Evolutionary conservation across 345 rosid species (phyloP), one percentile per base, ranked within the genome.

Genomic region (Excoecaria agallocha): DNA sequence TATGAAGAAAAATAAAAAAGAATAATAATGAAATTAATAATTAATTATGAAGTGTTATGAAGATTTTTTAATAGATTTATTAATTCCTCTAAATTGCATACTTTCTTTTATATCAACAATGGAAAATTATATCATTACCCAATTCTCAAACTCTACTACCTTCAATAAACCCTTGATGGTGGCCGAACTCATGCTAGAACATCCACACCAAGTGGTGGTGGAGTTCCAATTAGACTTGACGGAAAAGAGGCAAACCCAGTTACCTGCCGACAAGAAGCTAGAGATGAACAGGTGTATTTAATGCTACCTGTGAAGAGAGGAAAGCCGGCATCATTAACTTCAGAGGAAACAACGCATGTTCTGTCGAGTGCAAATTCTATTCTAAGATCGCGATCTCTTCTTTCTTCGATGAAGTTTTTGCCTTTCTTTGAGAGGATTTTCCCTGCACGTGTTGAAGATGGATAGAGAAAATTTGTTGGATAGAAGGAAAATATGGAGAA

Each of bases 121-220:
- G n/a, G n/a, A n/a, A n/a, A n/a, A n/a, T n/a, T n/a, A n/a, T n/a
- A n/a, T n/a, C n/a, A n/a, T n/a, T n/a, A n/a, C n/a, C n/a, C n/a
- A n/a, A n/a, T n/a, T n/a, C n/a, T n/a, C n/a, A n/a, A n/a, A n/a
- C n/a, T n/a, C n/a, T n/a, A n/a, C n/a, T n/a, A n/a, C 74, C 69
- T 79, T 86, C n/a, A 84, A 78, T 61, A 79, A 76, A 24, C 78
- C 88, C 0, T 57, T 86, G 6, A 90, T 93, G 0, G 95, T 72
- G n/a, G 95, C 95, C 0, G 97, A 92, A 87, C 85, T 92, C 3
- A 92, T 92, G 95, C 68, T 92, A 8, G 97, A 90, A 11, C 80
- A 90, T 73, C 97, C 95, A 0, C 86, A 84, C 45, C 89, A 92
- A 13, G 93, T 90, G 15, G 97, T 92, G 60, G 93, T 89, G 12